A percentile compares a stretch with the other conserved stretches of the same genome.
Evolutionary conservation across 345 rosid species (phyloP).

Genomic region (Brassica carinata): DNA sequence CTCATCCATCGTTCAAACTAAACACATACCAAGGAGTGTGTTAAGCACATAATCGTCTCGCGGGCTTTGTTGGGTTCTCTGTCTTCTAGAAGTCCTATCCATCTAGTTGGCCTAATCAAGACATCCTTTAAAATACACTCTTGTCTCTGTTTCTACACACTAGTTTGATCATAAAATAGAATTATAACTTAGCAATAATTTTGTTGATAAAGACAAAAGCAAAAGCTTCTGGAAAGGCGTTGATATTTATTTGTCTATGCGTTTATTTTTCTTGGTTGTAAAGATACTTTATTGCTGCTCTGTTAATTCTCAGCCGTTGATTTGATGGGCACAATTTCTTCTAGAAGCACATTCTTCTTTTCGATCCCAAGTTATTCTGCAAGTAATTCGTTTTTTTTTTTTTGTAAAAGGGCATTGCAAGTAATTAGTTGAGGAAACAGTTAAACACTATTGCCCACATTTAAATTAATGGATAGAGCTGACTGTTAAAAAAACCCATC

Average conservation of each 20-base stretch:
- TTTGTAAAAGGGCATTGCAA: no score
- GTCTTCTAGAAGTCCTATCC: conserved; percentile 43
- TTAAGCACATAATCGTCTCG: conserved; percentile 11
- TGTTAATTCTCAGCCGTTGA: conserved; percentile 22
- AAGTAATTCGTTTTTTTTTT: not conserved
- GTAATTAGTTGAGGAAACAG: no score
- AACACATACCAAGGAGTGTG: not conserved
- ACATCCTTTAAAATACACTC: conserved; percentile 6
- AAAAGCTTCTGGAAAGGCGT: conserved; percentile 36
- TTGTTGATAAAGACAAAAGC: not conserved
- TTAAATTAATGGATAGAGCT: conserved; percentile 1
- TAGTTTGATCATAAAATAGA: not conserved
- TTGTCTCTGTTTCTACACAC: not conserved
- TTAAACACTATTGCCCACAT: not conserved
- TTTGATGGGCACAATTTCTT: conserved; percentile 9
- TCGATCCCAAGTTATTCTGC: not conserved
- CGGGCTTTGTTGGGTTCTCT: not conserved
- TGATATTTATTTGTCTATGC: conserved; percentile 31
- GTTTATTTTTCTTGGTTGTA: not conserved
- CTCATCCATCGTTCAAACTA: not conserved
- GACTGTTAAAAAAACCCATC: conserved; percentile 20
- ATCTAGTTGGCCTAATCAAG: conserved; percentile 23
- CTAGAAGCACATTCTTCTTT: conserved; percentile 17
- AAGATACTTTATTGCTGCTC: not conserved
- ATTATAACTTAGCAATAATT: not conserved